Evolutionary conservation across 108 stramenopile species (phyloP).

Genomic region (Pelagomonas calceolata): DNA sequence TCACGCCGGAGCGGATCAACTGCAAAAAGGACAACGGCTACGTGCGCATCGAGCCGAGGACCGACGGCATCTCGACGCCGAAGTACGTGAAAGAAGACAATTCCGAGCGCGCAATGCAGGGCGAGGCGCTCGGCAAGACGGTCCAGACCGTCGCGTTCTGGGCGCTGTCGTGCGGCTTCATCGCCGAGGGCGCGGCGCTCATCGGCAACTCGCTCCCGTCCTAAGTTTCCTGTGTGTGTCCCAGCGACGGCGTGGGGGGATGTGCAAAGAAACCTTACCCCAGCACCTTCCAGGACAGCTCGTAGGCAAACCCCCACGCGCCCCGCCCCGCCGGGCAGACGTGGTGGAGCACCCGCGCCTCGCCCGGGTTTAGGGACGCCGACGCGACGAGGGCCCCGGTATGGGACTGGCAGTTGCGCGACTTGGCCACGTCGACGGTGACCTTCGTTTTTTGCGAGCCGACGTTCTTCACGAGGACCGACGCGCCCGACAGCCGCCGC

Average conservation of each 20-base stretch:
- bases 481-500: not conserved
- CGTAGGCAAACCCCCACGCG: not conserved
- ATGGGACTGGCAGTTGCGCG: not conserved
- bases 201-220: no score
- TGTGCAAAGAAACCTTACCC: no score
- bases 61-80: not conserved
- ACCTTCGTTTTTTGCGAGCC: not conserved
- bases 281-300: not conserved
- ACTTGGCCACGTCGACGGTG: not conserved
- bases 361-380: not conserved
- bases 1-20: not conserved
- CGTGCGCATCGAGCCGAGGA: not conserved
- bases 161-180: no score
- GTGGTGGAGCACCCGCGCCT: not conserved
- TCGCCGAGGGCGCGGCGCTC: no score
- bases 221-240: no score
- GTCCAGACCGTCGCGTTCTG: no score
- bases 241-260: no score
- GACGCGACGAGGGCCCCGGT: not conserved
- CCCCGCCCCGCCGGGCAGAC: not conserved
- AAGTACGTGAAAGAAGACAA: no score
- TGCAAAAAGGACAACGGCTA: not conserved
- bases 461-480: not conserved
- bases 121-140: no score
- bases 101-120: no score